These are phyloP conservation scores for Paramecium tetraurelia DNA, from an alignment of 73 alveolate species.

Conservation along the genomic window DNA sequence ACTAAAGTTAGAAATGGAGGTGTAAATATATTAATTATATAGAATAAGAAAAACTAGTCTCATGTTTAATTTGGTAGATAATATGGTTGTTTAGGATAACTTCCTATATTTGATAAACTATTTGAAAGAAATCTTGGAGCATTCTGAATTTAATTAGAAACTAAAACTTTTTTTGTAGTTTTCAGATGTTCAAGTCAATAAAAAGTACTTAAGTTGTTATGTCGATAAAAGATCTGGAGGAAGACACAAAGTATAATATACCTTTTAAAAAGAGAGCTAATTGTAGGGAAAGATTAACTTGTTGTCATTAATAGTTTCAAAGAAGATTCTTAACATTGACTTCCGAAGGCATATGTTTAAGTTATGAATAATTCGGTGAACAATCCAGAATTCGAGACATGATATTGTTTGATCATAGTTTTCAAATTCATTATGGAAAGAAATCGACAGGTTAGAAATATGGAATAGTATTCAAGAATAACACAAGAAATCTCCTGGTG, in stretches of 20 bases:
- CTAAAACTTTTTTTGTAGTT: background rate
- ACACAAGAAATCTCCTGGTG: conserved; percentile 40
- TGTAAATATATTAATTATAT: background rate
- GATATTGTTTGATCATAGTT: conserved; percentile 58
- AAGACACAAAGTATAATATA: conserved; percentile 19
- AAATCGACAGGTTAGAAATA: conserved; percentile 39
- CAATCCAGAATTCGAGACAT: conserved; percentile 45
- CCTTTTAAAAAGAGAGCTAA: conserved; percentile 29
- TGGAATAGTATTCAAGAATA: conserved; percentile 51
- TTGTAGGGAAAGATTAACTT: conserved; percentile 25
- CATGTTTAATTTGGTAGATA: background rate
- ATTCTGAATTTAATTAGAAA: background rate
- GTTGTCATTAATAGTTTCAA: conserved; percentile 13
- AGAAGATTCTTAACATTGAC: background rate
- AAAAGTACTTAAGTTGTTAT: background rate
- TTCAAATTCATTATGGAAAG: conserved; percentile 48
- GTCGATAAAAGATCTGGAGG: conserved; percentile 60
- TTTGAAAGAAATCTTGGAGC: background rate
- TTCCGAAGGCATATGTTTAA: background rate
- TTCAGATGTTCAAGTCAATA: background rate
- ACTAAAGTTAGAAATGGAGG: background rate
- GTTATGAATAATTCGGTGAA: background rate
- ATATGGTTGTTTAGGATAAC: background rate
- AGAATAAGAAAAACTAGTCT: background rate
- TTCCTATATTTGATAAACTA: background rate